Conservation (phyloP, 768 basidiomycete species). For the Lactifluus subvellereus region DNA sequence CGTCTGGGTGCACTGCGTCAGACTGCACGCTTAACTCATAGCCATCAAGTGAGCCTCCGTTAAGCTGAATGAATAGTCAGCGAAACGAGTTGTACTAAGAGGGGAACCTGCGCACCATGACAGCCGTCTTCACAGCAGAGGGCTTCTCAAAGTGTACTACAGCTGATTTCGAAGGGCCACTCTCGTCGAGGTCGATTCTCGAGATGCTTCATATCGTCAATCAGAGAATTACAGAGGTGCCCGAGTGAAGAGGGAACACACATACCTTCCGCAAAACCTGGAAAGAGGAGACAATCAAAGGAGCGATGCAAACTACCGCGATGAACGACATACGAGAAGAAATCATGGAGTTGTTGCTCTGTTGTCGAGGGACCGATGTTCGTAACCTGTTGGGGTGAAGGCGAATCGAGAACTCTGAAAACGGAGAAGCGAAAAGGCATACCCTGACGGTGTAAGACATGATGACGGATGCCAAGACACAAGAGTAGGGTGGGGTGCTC, state of each 20-base stretch:
- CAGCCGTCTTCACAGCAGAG: slow-evolving; percentile 77
- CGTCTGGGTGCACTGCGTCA: slow-evolving; percentile 53
- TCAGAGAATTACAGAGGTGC: slow-evolving; percentile 2
- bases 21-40: slow-evolving; percentile 64
- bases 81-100: neutral
- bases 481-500: too few relatives aligned
- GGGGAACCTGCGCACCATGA: slow-evolving; percentile 49
- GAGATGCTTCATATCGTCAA: slow-evolving; percentile 46
- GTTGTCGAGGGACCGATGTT: slow-evolving; percentile 62
- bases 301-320: neutral
- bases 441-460: slow-evolving; percentile 20
- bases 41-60: slow-evolving; percentile 74
- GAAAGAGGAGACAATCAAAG: neutral
- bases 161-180: slow-evolving; percentile 45
- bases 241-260: neutral
- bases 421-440: neutral
- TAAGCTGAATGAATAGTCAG: slow-evolving; percentile 39
- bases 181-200: slow-evolving; percentile 52
- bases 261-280: slow-evolving; percentile 86
- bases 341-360: slow-evolving; percentile 64
- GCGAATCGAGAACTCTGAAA: neutral
- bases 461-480: neutral
- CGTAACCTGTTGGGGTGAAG: slow-evolving; percentile 48
- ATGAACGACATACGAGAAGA: slow-evolving; percentile 59
- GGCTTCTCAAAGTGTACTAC: slow-evolving; percentile 78